Percentiles rank a stretch among this genome's conserved stretches.
phyloP scores from a whole-genome alignment of 768 basidiomycete species.

The Suillus decipiens region DNA sequence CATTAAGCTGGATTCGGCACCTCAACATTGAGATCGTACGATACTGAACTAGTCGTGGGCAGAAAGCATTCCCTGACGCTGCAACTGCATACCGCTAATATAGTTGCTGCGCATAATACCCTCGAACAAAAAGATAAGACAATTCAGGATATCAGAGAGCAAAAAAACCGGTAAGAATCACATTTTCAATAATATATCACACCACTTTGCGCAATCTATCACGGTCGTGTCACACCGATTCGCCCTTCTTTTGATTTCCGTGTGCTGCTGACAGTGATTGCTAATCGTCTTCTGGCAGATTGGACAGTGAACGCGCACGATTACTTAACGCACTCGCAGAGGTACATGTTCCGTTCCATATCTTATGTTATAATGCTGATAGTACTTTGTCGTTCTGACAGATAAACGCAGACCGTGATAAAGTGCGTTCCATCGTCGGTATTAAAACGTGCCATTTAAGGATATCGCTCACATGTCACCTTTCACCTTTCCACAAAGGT shows the following conservation, averaged over 20 bases:
- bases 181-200: conserved; percentile 6
- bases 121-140: conserved; percentile 77
- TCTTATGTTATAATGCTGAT: conserved; percentile 12
- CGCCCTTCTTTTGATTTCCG: conserved; percentile 16
- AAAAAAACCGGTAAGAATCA: conserved; percentile 73
- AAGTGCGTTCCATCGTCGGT: conserved; percentile 37
- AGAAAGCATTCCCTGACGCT: conserved; percentile 85
- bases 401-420: conserved; percentile 84
- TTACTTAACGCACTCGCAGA: conserved; percentile 69
- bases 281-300: conserved; percentile 38
- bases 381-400: conserved; percentile 27
- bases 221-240: neutral
- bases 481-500: conserved; percentile 38
- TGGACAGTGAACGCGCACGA: conserved; percentile 75
- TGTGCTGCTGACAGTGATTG: conserved; percentile 9
- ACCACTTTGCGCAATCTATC: neutral
- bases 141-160: conserved; percentile 80
- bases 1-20: neutral
- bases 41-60: neutral
- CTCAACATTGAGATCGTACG: conserved; percentile 11
- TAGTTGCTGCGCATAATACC: conserved; percentile 78
- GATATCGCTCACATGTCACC: conserved; percentile 13
- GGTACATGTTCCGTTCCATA: conserved; percentile 41
- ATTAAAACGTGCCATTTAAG: conserved; percentile 1
- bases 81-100: conserved; percentile 86